phyloP scores from a whole-genome alignment of 2,329 filamentous ascomycete genomes.

The Pseudogymnoascus sp. region DNA sequence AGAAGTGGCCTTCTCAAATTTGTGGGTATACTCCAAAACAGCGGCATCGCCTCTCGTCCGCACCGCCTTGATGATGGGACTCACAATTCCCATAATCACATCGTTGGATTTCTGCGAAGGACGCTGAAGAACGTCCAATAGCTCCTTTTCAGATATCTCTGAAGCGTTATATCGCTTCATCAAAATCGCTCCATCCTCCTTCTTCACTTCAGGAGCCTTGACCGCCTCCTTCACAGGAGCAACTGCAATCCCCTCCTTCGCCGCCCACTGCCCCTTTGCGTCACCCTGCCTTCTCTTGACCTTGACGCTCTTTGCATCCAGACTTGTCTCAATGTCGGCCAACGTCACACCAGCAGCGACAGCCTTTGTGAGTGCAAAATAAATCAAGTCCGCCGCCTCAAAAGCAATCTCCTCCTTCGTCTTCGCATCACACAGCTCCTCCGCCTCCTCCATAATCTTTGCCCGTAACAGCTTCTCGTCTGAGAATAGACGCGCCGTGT shows the following conservation, averaged over 20 bases:
- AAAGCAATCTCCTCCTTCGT: constrained; percentile 80
- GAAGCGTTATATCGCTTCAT: constrained; percentile 75
- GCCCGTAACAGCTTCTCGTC: constrained; percentile 83
- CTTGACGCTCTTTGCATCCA: constrained; percentile 92
- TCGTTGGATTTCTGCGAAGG: constrained; percentile 95
- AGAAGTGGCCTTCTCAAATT: constrained; percentile 92
- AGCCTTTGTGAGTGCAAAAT: constrained; percentile 90
- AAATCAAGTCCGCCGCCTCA: constrained; percentile 90
- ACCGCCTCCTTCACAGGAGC: constrained; percentile 32
- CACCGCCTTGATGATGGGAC: constrained; percentile 85
- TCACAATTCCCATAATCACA: constrained; percentile 81
- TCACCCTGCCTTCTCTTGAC: constrained; percentile 89
- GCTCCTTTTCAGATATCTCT: constrained; percentile 53
- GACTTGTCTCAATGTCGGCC: constrained; percentile 82
- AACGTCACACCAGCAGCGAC: constrained; percentile 76
- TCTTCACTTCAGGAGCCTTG: constrained; percentile 41
- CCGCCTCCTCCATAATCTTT: constrained; percentile 98
- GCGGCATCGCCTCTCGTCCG: constrained; percentile 78
- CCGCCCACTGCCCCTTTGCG: constrained; percentile 87
- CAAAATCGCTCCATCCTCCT: constrained; percentile 52
- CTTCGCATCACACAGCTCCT: constrained; percentile 83
- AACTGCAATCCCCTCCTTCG: constrained; percentile 62
- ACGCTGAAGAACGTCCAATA: constrained; percentile 70
- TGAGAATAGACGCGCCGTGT: constrained; percentile 86
- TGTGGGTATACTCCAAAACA: constrained; percentile 88